Percentiles rank a stretch among this genome's conserved stretches.
Evolutionary conservation across 1,284 basidiomycete genomes (phyloP).

Genomic region (Puccinia horiana): DNA sequence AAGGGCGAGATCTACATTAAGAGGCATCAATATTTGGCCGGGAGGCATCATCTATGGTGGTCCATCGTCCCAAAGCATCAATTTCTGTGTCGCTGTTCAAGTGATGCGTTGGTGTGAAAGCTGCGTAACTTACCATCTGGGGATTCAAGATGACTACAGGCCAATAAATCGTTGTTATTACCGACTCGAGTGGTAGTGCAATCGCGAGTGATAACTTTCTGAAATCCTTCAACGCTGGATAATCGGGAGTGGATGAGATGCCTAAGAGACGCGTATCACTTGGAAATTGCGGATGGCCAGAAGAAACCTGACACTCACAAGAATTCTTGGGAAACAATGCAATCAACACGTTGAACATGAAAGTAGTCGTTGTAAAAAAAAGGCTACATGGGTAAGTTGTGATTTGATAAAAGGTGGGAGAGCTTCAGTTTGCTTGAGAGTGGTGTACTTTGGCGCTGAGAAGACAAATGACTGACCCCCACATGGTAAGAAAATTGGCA

Average conservation of each 20-base stretch:
- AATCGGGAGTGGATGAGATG: not conserved
- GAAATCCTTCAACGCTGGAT: not conserved
- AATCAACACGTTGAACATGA: not conserved
- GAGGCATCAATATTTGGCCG: not conserved
- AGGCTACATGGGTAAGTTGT: not conserved
- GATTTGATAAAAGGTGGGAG: not conserved
- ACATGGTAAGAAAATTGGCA: not conserved
- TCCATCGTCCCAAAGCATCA: not conserved
- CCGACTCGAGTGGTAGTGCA: constrained; percentile 5
- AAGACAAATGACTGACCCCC: constrained; percentile 8
- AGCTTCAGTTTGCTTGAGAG: too few species aligned
- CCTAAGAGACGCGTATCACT: not conserved
- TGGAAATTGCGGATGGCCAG: not conserved
- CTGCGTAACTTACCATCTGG: not conserved
- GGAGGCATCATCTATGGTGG: not conserved
- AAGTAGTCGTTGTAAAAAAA: not conserved
- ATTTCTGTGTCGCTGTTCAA: not conserved
- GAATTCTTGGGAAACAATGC: not conserved
- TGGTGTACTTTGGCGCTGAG: not conserved
- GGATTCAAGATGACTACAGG: not conserved
- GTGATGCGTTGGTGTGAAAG: not conserved
- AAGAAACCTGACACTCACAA: not conserved
- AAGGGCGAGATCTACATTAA: not conserved
- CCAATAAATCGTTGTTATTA: constrained; percentile 20
- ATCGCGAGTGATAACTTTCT: not conserved